A percentile compares a stretch with the other conserved stretches of the same genome.
phyloP scores from a whole-genome alignment of 2,329 filamentous ascomycete genomes.

The Talaromyces amestolkiae region DNA sequence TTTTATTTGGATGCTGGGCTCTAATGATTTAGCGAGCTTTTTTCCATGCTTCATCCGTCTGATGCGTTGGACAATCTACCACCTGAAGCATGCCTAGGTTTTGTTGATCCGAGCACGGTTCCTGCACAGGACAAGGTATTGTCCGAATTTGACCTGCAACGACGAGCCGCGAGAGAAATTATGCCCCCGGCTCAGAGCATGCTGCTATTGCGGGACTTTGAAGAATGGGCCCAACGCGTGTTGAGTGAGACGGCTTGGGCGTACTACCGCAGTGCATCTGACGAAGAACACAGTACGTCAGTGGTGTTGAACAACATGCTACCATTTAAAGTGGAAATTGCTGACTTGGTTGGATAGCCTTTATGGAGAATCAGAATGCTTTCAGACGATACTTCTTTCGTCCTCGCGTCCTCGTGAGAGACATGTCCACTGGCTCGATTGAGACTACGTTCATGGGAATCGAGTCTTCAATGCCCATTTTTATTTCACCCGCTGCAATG shows the following conservation, averaged over 20 bases:
- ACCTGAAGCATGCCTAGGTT: background rate
- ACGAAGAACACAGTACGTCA: background rate
- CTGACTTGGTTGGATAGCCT: background rate
- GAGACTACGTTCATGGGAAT: background rate
- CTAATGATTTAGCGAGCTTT: background rate
- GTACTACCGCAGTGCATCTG: background rate
- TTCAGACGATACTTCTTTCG: background rate
- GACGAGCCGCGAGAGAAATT: background rate
- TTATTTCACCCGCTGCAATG: background rate
- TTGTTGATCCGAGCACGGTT: background rate
- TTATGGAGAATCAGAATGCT: background rate
- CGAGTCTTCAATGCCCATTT: background rate
- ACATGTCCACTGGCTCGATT: background rate
- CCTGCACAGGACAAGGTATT: background rate
- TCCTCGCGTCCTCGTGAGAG: background rate
- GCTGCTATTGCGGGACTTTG: background rate
- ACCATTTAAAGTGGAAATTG: background rate
- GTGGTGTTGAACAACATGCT: background rate
- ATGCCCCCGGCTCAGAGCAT: background rate
- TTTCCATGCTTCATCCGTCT: background rate
- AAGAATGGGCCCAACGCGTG: background rate
- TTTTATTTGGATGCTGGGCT: background rate
- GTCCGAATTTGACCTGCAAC: background rate
- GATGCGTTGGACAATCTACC: background rate
- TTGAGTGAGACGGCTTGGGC: background rate